A percentile compares a stretch with the other conserved stretches of the same genome.
phyloP scores from a whole-genome alignment of 2,329 filamentous ascomycete species.

The Aureobasidium sp. region DNA sequence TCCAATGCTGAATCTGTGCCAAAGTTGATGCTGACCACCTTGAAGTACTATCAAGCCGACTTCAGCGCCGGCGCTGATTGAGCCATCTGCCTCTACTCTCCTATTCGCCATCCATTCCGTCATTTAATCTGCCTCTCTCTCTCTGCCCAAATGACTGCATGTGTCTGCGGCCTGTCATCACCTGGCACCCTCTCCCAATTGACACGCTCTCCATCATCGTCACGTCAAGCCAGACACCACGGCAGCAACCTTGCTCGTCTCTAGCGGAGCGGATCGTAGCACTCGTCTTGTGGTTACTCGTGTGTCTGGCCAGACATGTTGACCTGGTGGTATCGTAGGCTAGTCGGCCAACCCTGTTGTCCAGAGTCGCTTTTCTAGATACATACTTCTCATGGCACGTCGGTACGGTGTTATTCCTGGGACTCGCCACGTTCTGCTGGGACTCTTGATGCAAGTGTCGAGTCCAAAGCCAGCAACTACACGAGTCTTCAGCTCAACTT shows the following conservation, averaged over 20 bases:
- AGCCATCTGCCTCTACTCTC: background rate
- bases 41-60: constrained; percentile 17
- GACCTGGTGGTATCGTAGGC: background rate
- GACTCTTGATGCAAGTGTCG: background rate
- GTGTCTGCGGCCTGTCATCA: background rate
- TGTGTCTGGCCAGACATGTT: background rate
- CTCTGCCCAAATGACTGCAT: background rate
- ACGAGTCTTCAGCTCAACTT: background rate
- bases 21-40: constrained; percentile 15
- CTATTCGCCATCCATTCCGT: background rate
- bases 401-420: background rate
- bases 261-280: background rate
- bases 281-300: background rate
- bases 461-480: background rate
- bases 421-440: background rate
- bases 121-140: background rate
- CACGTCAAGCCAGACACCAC: background rate
- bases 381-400: background rate
- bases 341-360: background rate
- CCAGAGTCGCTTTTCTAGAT: background rate
- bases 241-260: background rate
- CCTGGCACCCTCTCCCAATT: background rate
- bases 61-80: constrained; percentile 20
- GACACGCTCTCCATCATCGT: background rate
- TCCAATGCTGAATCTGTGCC: constrained; percentile 2